These are phyloP conservation scores for Avena atlantica DNA, from an alignment of 176 grass and related monocot species.

Conservation along the genomic window DNA sequence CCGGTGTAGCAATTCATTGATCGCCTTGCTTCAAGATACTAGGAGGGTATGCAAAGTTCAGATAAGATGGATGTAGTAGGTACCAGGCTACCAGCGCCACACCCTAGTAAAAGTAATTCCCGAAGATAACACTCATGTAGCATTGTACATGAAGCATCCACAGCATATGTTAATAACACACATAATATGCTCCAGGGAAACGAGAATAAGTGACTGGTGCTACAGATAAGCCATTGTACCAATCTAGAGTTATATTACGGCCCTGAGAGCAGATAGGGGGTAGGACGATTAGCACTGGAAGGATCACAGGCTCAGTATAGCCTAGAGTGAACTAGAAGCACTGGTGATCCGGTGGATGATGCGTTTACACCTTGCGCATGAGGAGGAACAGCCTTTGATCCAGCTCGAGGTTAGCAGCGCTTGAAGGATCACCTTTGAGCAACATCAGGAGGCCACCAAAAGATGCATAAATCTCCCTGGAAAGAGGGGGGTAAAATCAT, in stretches of 20 bases:
- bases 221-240: background rate
- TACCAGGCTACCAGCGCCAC: background rate
- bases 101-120: background rate
- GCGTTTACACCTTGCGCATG: slow-evolving; percentile 55
- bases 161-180: background rate
- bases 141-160: background rate
- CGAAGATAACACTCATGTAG: no score
- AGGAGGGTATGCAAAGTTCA: background rate
- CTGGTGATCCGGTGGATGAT: background rate
- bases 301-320: background rate
- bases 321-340: background rate
- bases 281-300: background rate
- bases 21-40: slow-evolving; percentile 33
- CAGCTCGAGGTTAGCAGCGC: slow-evolving; percentile 46
- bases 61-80: background rate
- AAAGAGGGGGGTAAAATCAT: background rate
- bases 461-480: slow-evolving; percentile 59
- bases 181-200: background rate
- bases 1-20: background rate
- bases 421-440: slow-evolving; percentile 61
- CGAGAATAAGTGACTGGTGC: background rate
- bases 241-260: background rate
- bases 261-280: background rate
- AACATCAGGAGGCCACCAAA: slow-evolving; percentile 66
- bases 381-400: slow-evolving; percentile 70